These are phyloP conservation scores for Ligustrum vulgare DNA, from an alignment of 257 asterid genomes.

Conservation along the genomic window DNA sequence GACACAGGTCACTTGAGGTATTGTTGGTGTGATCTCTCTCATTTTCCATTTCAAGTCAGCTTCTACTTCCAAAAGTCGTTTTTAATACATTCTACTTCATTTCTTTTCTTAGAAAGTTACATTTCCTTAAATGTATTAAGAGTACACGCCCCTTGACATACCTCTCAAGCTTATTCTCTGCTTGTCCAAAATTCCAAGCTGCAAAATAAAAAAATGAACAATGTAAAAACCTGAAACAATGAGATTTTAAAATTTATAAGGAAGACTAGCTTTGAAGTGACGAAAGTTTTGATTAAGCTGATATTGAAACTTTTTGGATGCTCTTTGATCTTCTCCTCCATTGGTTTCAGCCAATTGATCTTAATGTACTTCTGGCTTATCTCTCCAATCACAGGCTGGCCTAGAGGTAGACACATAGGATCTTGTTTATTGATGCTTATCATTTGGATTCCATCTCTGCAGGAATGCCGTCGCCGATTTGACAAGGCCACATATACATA, in stretches of 20 bases:
- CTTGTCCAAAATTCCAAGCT: neutral
- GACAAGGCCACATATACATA: conserved; percentile 77
- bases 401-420: conserved; percentile 8
- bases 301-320: neutral
- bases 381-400: conserved; percentile 19
- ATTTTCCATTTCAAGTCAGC: neutral
- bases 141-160: neutral
- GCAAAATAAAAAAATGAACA: neutral
- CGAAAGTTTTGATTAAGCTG: neutral
- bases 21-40: neutral
- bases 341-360: neutral
- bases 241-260: neutral
- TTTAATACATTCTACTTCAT: neutral
- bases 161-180: neutral
- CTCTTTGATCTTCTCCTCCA: neutral
- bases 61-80: neutral
- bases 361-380: conserved; percentile 18
- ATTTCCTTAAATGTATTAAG: neutral
- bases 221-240: neutral
- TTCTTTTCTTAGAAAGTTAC: neutral
- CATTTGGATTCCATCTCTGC: conserved; percentile 34
- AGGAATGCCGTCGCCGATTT: conserved; percentile 93
- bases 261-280: neutral
- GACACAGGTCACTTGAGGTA: neutral
- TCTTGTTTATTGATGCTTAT: conserved; percentile 28